phyloP scores from a whole-genome alignment of 768 basidiomycete genomes.

The Russula earlei region DNA sequence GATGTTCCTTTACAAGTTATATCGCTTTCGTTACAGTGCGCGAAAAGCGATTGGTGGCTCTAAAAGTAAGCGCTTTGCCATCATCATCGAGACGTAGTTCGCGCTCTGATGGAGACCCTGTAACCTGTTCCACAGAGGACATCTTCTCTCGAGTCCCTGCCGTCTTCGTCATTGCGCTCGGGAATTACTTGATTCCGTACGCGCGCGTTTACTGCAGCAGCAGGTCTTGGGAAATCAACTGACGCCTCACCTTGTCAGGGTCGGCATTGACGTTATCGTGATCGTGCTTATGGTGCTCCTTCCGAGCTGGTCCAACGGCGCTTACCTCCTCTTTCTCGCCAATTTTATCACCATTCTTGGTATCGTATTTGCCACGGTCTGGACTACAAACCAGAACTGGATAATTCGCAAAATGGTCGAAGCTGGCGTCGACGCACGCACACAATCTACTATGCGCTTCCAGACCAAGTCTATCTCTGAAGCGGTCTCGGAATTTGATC shows the following conservation, averaged over 20 bases:
- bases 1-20: conserved; percentile 18
- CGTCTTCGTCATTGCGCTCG: conserved; percentile 15
- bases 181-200: conserved; percentile 19
- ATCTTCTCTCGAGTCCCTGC: conserved; percentile 16
- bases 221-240: not conserved
- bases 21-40: conserved; percentile 6
- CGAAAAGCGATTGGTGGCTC: conserved; percentile 6
- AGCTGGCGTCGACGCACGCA: conserved; percentile 8
- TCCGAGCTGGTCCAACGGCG: conserved; percentile 9
- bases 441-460: conserved; percentile 14
- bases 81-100: not conserved
- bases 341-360: conserved; percentile 20
- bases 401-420: conserved; percentile 15
- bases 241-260: conserved; percentile 2
- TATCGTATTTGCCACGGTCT: conserved; percentile 19
- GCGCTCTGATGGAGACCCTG: not conserved
- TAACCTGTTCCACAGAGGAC: conserved; percentile 2
- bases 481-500: not conserved
- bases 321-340: conserved; percentile 13
- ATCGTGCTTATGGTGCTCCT: conserved; percentile 11
- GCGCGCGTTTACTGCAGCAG: not conserved
- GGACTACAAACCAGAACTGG: conserved; percentile 20
- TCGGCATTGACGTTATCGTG: conserved; percentile 10
- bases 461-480: conserved; percentile 7
- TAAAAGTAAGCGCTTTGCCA: not conserved